Evolutionary conservation across 805 yeast species (phyloP).

Genomic region (Cyberlindnera mrakii): DNA sequence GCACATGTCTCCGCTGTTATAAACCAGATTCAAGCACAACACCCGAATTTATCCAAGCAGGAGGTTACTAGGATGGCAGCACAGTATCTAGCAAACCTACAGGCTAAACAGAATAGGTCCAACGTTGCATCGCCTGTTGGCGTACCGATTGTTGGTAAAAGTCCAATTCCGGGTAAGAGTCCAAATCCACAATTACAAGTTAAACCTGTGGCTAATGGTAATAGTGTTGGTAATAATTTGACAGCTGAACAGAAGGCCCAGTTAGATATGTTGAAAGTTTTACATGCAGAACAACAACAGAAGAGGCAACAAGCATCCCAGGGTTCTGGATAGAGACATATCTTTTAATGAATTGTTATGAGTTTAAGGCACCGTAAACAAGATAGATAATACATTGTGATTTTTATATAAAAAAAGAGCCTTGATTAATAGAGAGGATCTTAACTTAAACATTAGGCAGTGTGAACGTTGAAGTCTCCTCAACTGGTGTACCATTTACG

Average conservation of each 20-base stretch:
- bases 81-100: conserved; percentile 51
- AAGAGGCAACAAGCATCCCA: conserved; percentile 16
- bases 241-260: conserved; percentile 28
- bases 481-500: conserved; percentile 40
- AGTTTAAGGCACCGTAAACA: background rate
- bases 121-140: conserved; percentile 2
- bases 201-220: conserved; percentile 15
- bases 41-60: conserved; percentile 56
- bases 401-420: too few species aligned
- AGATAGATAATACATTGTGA: background rate
- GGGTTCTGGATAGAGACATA: background rate
- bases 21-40: conserved; percentile 57
- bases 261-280: conserved; percentile 20
- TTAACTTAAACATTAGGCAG: conserved; percentile 21
- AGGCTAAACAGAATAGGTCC: conserved; percentile 21
- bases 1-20: conserved; percentile 63
- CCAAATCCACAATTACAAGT: conserved; percentile 5
- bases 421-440: background rate
- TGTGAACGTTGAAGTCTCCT: conserved; percentile 52
- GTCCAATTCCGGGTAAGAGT: too few species aligned
- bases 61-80: conserved; percentile 66
- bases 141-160: too few species aligned
- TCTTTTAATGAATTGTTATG: too few species aligned
- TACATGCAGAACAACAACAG: conserved; percentile 24
- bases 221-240: conserved; percentile 1